Conservation (phyloP, 2,329 filamentous ascomycete genomes). For the Sporothrix brasiliensis region DNA sequence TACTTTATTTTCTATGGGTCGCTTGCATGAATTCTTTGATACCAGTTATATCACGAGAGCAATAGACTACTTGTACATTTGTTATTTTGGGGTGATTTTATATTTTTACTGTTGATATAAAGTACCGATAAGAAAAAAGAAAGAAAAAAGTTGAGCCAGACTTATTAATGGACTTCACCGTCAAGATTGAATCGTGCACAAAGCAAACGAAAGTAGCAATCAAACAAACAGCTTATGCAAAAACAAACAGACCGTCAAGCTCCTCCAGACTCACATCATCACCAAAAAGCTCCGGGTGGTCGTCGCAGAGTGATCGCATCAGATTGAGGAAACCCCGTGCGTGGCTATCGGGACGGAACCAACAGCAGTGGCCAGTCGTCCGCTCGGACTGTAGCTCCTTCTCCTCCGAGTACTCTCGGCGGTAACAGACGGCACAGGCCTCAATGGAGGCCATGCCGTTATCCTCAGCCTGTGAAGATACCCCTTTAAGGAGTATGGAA, state of each 20-base stretch:
- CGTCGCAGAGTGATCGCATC: conserved; percentile 3
- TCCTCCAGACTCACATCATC: conserved; percentile 11
- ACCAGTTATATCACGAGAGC: neutral
- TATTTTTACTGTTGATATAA: neutral
- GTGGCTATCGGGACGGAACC: conserved; percentile 24
- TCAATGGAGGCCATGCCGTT: neutral
- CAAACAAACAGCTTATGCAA: neutral
- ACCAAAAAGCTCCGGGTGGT: conserved; percentile 12
- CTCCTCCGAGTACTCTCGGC: conserved; percentile 1
- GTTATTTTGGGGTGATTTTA: neutral
- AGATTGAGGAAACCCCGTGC: neutral
- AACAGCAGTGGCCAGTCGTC: conserved; percentile 23
- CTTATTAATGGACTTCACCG: conserved; percentile 13
- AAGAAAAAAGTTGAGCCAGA: conserved; percentile 15
- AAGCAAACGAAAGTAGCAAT: neutral
- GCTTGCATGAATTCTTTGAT: neutral
- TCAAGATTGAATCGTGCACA: neutral
- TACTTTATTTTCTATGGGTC: no score
- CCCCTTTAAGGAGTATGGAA: neutral
- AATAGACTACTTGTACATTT: neutral
- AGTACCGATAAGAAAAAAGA: neutral
- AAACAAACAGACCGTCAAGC: neutral
- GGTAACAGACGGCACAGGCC: conserved; percentile 25
- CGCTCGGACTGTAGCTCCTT: neutral
- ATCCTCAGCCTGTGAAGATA: neutral